Evolutionary conservation across 208 protist species (phyloP).

Genomic region (Leishmania guyanensis): DNA sequence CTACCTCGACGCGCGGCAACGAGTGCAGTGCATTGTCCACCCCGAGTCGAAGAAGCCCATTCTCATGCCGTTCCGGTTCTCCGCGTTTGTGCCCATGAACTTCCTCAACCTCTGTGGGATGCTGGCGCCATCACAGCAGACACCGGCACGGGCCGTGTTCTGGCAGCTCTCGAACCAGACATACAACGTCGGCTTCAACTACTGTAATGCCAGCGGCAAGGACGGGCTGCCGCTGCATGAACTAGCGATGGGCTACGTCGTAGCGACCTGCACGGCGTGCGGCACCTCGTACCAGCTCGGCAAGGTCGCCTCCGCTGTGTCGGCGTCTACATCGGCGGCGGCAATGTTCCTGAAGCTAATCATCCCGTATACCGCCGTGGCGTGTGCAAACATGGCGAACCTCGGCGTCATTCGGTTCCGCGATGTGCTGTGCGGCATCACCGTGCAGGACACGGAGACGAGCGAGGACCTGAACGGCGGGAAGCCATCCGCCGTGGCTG

Average conservation of each 20-base stretch:
- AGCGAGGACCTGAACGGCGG: slow-evolving; percentile 46
- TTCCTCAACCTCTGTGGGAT: slow-evolving; percentile 83
- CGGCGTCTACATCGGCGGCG: slow-evolving; percentile 11
- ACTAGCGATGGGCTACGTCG: slow-evolving; percentile 43
- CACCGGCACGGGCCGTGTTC: slow-evolving; percentile 62
- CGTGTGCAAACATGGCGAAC: slow-evolving; percentile 79
- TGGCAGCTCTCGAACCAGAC: slow-evolving; percentile 92
- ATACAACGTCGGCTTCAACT: slow-evolving; percentile 93
- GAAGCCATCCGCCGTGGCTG: slow-evolving; percentile 61
- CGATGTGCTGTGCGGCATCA: slow-evolving; percentile 70
- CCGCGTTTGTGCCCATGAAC: slow-evolving; percentile 90
- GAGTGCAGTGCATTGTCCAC: slow-evolving; percentile 70
- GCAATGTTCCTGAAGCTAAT: slow-evolving; percentile 31
- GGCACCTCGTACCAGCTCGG: slow-evolving; percentile 28
- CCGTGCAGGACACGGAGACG: slow-evolving; percentile 61
- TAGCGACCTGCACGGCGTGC: slow-evolving; percentile 29
- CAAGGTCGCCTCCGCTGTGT: slow-evolving; percentile 21
- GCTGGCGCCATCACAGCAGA: slow-evolving; percentile 65
- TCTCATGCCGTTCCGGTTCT: slow-evolving; percentile 81
- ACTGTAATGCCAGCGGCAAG: slow-evolving; percentile 88
- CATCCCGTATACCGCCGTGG: slow-evolving; percentile 84
- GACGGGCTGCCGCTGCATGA: slow-evolving; percentile 58
- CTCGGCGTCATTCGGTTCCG: slow-evolving; percentile 74
- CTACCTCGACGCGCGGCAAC: slow-evolving; percentile 48
- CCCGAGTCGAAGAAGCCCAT: slow-evolving; percentile 80